phyloP scores from a whole-genome alignment of 1,284 basidiomycete genomes.

The Chalciporus sp. region DNA sequence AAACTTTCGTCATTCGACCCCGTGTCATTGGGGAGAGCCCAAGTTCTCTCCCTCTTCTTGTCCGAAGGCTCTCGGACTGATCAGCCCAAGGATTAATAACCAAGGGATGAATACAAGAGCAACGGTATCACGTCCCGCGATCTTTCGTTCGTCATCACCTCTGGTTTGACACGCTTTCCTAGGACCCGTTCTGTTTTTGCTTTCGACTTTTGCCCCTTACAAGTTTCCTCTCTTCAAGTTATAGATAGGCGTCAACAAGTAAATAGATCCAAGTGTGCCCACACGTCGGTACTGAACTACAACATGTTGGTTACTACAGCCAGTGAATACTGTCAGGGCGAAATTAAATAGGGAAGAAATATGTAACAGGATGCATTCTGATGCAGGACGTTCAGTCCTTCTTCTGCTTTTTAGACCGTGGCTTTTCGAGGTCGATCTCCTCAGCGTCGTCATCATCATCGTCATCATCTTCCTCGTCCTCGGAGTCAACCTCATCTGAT shows the following conservation, averaged over 20 bases:
- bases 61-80: conserved; percentile 38
- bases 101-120: neutral
- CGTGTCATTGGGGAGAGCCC: conserved; percentile 50
- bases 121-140: neutral
- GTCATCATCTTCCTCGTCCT: conserved; percentile 64
- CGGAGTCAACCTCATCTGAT: conserved; percentile 59
- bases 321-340: conserved; percentile 16
- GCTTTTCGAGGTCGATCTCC: conserved; percentile 83
- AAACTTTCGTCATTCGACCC: conserved; percentile 64
- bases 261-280: neutral
- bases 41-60: conserved; percentile 55
- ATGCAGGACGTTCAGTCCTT: conserved; percentile 47
- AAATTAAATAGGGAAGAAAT: conserved; percentile 33
- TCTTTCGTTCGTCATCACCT: neutral
- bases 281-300: conserved; percentile 3
- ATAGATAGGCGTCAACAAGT: neutral
- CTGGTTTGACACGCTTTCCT: neutral
- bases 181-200: neutral
- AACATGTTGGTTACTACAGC: conserved; percentile 7
- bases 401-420: conserved; percentile 68
- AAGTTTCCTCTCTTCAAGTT: too few relatives aligned
- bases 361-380: conserved; percentile 15
- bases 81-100: neutral
- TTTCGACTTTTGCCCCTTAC: too few relatives aligned
- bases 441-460: conserved; percentile 73